Base-by-base conservation (phyloP, 176 grass and related monocot genomes). In the Panicum miliaceum region DNA sequence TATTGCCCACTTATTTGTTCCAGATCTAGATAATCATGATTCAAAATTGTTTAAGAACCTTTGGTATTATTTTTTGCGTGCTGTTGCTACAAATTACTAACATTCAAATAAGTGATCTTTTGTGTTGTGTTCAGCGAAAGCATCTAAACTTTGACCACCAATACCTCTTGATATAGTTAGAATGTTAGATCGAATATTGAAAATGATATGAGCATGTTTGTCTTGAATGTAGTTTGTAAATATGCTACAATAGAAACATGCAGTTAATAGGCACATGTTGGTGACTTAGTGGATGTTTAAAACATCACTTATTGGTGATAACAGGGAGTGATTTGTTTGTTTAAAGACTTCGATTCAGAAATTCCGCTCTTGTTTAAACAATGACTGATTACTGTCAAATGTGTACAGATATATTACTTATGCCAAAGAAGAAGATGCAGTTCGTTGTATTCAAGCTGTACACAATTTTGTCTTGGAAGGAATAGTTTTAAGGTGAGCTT, bases 391-490 rank as follows among this genome's bases (percentile, higher is more conserved):
- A 37, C 29, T 65, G 46, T 56, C 63, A 82, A 84, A 75, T 73
- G 38, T 82, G 68, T 67, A 68, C 80, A 99, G 97, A 73, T 99
- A 99, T 94, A 92, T 99, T 88, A 99, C 93, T 72, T 99, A 96
- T 90, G 89, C 91, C 56, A 99, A 85, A 96, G 97, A 99, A 84
- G 97, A 94, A 68, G 97, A 99, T 82, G 93, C 97, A 16, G 79
- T 99, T 57, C 79, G 88, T 53, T 99, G 97, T 87, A 99, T 99
- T 84, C 97, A 99, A 85, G 90, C 97, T 84, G 91, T 96, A 80
- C 97, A 99, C 82, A 99, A 99, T 89, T 99, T 94, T 92, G 70
- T 91, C 41, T 82, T 99, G 78, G 97, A 99, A 84, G 97, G 97
- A 66, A 99, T 94, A 91, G 89, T 90, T 27, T 92, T 99, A 64